Conservation (phyloP, 1,284 basidiomycete genomes). For the Cutaneotrichosporon daszewskae region DNA sequence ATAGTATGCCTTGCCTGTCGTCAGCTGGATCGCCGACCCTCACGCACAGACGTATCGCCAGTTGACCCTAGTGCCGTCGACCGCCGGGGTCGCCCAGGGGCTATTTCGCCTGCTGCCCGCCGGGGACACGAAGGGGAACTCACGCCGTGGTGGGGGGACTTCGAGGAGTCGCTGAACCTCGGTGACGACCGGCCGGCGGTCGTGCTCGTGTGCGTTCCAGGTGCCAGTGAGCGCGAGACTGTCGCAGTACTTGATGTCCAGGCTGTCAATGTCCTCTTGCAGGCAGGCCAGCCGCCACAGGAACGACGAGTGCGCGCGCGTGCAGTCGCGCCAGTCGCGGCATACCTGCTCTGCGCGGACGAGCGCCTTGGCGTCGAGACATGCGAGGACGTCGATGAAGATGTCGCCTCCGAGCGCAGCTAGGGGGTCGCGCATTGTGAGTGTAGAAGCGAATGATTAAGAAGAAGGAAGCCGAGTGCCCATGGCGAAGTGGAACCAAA, state of each 20-base stretch:
- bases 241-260: conserved; percentile 10
- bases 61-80: conserved; percentile 6
- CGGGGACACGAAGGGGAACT: background rate
- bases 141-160: background rate
- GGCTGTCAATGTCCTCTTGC: conserved; percentile 17
- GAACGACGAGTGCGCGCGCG: conserved; percentile 12
- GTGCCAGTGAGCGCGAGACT: conserved; percentile 5
- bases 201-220: conserved; percentile 4
- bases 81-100: background rate
- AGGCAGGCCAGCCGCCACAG: conserved; percentile 25
- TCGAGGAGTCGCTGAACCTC: conserved; percentile 5
- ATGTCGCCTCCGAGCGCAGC: conserved; percentile 29
- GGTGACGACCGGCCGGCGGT: conserved; percentile 5
- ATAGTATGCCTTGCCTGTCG: conserved; percentile 16
- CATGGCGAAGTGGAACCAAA: too few species aligned
- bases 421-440: conserved; percentile 27
- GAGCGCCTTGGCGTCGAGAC: conserved; percentile 24
- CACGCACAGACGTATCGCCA: conserved; percentile 20
- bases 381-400: conserved; percentile 31
- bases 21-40: background rate
- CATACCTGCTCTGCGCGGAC: conserved; percentile 19
- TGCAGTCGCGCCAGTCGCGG: conserved; percentile 21
- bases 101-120: background rate
- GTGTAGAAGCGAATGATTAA: background rate
- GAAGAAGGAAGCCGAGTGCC: too few species aligned